Evolutionary conservation across 1,284 basidiomycete species (phyloP), one percentile per base, ranked within the genome.

Genomic region (Apiotrichum laibachii): DNA sequence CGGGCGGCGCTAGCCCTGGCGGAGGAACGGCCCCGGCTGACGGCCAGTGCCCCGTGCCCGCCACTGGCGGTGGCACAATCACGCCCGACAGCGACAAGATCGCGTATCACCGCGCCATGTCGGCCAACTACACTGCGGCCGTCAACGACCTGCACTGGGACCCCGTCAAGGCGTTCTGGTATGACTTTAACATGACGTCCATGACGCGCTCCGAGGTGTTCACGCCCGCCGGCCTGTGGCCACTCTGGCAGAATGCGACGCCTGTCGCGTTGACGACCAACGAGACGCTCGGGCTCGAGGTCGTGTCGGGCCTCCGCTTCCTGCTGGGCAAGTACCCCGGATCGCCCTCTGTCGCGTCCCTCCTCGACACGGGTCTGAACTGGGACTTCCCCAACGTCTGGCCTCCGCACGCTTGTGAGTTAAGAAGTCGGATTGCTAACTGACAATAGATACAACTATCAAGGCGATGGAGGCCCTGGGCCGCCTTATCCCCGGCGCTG

Each of bases 61-160:
- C 15, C 12, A 2, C 15, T 16, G 37, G 11, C 37, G 15, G 15
- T 10, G 15, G 15, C 4, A 37, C 37, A 11, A 37, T 16, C 15
- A 56, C n/a, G 46, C 47, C 56, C 43, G 21, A 42, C 22, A 22
- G 18, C 19, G 50, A 51, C 22, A 42, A 43, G 50, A 82, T 83
- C 2, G 70, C 79, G 2, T 78, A 80, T 44, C 90, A 92, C 72
- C 80, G 77, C n/a, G 67, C 79, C 43, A 81, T 82, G 13, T 89
- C 91, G 0, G 72, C 80, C 0, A 77, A 78, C 6, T 80, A 91
- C 47, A 83, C 84, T 57, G 81, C 76, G 2, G 91, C 86, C 0
- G 85, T 96, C 59, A 79, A 94, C 45, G 93, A 96, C 72, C 82
- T 97, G 15, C 82, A 86, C 76, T 96, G 92, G 92, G 89, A 95